phyloP scores from a whole-genome alignment of 1,139 yeast species.

The Candida sojae region DNA sequence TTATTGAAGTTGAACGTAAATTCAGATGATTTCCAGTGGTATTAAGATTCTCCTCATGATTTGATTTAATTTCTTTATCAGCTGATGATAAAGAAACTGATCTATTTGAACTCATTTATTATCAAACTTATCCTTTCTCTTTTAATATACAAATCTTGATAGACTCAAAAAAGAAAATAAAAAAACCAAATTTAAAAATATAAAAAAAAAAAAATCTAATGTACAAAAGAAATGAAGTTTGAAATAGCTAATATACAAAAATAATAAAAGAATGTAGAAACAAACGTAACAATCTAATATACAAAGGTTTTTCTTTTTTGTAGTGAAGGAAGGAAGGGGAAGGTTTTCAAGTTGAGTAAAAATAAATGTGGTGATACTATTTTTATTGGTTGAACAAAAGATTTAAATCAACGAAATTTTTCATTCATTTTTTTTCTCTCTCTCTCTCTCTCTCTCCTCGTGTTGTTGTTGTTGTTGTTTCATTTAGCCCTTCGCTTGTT shows the following conservation, averaged over 20 bases:
- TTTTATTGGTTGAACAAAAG: too few relatives aligned
- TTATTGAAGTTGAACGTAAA: constrained; percentile 25
- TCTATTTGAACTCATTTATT: constrained; percentile 7
- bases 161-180: too few relatives aligned
- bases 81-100: constrained; percentile 24
- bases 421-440: too few relatives aligned
- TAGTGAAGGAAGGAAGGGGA: too few relatives aligned
- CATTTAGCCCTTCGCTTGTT: too few relatives aligned
- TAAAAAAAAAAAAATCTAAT: background rate
- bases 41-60: background rate
- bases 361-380: too few relatives aligned
- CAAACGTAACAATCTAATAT: background rate
- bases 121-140: background rate
- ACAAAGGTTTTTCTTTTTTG: background rate
- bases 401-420: too few relatives aligned
- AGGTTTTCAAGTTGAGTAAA: too few relatives aligned
- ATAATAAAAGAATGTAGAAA: background rate
- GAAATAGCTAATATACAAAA: constrained; percentile 1
- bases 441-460: too few relatives aligned
- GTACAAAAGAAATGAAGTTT: background rate
- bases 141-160: constrained; percentile 3
- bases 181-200: too few relatives aligned
- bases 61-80: constrained; percentile 13
- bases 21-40: constrained; percentile 2
- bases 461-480: too few relatives aligned